Base-by-base conservation (phyloP, 352 stramenopile genomes). In the Pythium dissotocum region DNA sequence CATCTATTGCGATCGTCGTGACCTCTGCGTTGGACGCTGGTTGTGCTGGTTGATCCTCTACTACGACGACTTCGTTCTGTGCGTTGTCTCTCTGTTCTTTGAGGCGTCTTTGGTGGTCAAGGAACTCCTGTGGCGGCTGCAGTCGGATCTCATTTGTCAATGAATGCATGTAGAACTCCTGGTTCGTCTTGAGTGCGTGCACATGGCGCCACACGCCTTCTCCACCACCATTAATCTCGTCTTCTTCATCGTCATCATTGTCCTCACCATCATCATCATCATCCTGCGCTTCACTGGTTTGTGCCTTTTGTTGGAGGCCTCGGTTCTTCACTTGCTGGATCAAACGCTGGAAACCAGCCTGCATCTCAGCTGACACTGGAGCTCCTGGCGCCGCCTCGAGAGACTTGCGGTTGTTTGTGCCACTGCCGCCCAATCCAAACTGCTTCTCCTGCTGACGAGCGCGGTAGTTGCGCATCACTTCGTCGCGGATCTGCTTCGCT, bases 111-210 rank as follows among this genome's bases (percentile, higher is more conserved):
- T 89, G 83, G 42, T 82, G 72, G 54, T 85, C 79, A 12, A 79
- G 70, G 26, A 80, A 77, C 58, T 77, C 76, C 2, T 66, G 77
- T 46, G 86, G 86, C 13, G 79, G 62, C 65, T 91, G 71, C 3
- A 85, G 63, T 24, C 86, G 86, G 69, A 95, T 92, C 55, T 95
- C 83, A 60, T 85, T 71, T 13, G 85, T 93, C 33, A 75, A 62
- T 5, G 83, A 90, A 75, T 95, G 85, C 26, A 95, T 85, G 57
- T 90, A 95, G 46, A 95, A 89, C 56, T 90, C 77, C 58, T 85
- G 71, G 28, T 85, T 78, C 33, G 85, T 76, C 42, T 82, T 78
- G 33, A 90, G 67, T 6, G 77, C 78, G 63, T 85, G 80, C 61
- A 95, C 81, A 51, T 94, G 85, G 16, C 87, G 77, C 87, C 87